Evolutionary conservation across 176 grass and related monocot species (phyloP).

Genomic region (Lolium rigidum): DNA sequence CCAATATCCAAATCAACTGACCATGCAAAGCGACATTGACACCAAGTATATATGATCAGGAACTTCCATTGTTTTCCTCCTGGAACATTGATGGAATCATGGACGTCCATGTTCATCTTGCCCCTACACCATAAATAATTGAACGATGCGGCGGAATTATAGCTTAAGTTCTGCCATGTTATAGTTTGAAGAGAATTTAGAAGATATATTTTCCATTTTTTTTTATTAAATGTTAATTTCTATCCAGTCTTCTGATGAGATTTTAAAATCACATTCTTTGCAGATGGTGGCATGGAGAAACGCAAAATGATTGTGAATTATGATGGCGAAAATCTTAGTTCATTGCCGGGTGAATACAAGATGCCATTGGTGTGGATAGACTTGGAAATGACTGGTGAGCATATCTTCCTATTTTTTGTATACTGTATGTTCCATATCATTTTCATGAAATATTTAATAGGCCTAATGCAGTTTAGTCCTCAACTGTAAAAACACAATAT

Average conservation of each 20-base stretch:
- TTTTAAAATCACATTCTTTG: conserved; percentile 27
- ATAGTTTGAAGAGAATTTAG: not conserved
- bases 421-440: conserved; percentile 15
- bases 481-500: not conserved
- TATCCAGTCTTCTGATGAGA: not conserved
- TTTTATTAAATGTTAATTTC: not conserved
- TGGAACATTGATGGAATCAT: conserved; percentile 22
- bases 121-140: not conserved
- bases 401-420: conserved; percentile 1
- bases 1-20: not conserved
- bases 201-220: not conserved
- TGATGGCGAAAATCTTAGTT: conserved; percentile 44
- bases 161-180: conserved; percentile 16
- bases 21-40: not conserved
- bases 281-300: conserved; percentile 43
- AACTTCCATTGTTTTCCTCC: not conserved
- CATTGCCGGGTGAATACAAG: conserved; percentile 55
- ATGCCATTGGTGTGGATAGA: conserved; percentile 85
- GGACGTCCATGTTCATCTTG: conserved; percentile 12
- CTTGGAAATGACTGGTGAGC: conserved; percentile 85
- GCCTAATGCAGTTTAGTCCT: not conserved
- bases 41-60: not conserved
- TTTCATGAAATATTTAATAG: not conserved
- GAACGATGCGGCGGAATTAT: not conserved
- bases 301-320: conserved; percentile 33